phyloP scores from a whole-genome alignment of 2,329 filamentous ascomycete genomes.

The Domatiomyces globalis region DNA sequence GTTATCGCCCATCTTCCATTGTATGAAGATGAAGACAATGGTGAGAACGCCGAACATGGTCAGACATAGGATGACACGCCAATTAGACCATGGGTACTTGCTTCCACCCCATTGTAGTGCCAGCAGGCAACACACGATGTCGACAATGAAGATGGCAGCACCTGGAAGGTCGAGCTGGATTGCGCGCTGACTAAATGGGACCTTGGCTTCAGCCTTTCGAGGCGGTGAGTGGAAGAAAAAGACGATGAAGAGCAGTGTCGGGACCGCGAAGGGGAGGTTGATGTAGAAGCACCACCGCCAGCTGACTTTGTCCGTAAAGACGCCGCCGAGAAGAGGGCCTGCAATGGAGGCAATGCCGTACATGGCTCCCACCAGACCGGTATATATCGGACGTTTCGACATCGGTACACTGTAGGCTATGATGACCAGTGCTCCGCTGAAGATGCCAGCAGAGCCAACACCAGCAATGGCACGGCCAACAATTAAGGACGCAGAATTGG shows the following conservation, averaged over 20 bases:
- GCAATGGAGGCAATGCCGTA: slow-evolving; percentile 31
- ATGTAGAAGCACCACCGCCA: slow-evolving; percentile 33
- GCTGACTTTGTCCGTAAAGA: slow-evolving; percentile 27
- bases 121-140: slow-evolving; percentile 34
- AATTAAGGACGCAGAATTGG: slow-evolving; percentile 21
- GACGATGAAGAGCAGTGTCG: slow-evolving; percentile 32
- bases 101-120: slow-evolving; percentile 36
- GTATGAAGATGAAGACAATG: slow-evolving; percentile 30
- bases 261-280: slow-evolving; percentile 30
- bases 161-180: slow-evolving; percentile 30
- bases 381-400: slow-evolving; percentile 39
- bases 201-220: slow-evolving; percentile 20
- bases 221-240: slow-evolving; percentile 32
- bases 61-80: slow-evolving; percentile 35
- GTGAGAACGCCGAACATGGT: slow-evolving; percentile 31
- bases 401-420: slow-evolving; percentile 35
- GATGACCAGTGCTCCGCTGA: slow-evolving; percentile 21
- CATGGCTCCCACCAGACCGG: slow-evolving; percentile 35
- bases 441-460: slow-evolving; percentile 21
- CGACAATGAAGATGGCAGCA: slow-evolving; percentile 31
- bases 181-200: slow-evolving; percentile 26
- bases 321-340: slow-evolving; percentile 26
- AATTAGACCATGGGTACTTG: slow-evolving; percentile 31
- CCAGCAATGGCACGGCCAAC: slow-evolving; percentile 24
- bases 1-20: slow-evolving; percentile 34